phyloP scores from a whole-genome alignment of 768 basidiomycete genomes.

The Amanita pallidorosea region DNA sequence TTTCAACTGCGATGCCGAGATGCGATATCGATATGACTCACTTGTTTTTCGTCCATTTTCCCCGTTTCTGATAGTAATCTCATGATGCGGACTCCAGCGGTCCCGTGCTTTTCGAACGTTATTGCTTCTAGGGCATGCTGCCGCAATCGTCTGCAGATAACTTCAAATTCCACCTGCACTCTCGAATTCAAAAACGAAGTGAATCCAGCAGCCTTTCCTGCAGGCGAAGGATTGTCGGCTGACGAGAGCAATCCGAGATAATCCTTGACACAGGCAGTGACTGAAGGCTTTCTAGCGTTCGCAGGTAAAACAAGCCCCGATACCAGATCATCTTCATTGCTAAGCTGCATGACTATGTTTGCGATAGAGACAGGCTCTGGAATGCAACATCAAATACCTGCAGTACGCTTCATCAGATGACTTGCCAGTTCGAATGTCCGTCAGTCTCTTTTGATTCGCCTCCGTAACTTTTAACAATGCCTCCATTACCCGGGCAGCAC shows the following conservation, averaged over 20 bases:
- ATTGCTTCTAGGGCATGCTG: conserved; percentile 66
- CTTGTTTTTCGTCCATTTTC: conserved; percentile 94
- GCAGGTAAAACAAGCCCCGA: conserved; percentile 44
- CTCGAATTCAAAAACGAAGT: conserved; percentile 61
- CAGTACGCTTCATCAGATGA: neutral
- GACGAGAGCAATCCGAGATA: conserved; percentile 74
- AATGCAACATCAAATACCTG: conserved; percentile 1
- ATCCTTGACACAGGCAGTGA: conserved; percentile 56
- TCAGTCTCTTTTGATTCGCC: conserved; percentile 43
- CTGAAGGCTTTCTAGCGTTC: conserved; percentile 40
- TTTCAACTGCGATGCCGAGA: neutral
- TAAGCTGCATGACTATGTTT: conserved; percentile 50
- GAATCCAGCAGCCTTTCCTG: conserved; percentile 61
- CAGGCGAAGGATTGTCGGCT: conserved; percentile 73
- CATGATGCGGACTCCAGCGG: conserved; percentile 74
- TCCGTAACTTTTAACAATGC: conserved; percentile 66
- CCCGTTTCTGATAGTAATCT: conserved; percentile 70
- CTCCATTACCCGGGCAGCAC: conserved; percentile 60
- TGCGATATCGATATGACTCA: conserved; percentile 20
- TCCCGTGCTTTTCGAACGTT: conserved; percentile 74
- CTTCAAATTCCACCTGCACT: conserved; percentile 73
- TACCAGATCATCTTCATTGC: conserved; percentile 52
- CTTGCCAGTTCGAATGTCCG: conserved; percentile 57
- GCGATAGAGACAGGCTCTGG: conserved; percentile 59
- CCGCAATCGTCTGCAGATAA: conserved; percentile 56